Conservation (phyloP, 768 basidiomycete species). For the Lactarius hatsudake region DNA sequence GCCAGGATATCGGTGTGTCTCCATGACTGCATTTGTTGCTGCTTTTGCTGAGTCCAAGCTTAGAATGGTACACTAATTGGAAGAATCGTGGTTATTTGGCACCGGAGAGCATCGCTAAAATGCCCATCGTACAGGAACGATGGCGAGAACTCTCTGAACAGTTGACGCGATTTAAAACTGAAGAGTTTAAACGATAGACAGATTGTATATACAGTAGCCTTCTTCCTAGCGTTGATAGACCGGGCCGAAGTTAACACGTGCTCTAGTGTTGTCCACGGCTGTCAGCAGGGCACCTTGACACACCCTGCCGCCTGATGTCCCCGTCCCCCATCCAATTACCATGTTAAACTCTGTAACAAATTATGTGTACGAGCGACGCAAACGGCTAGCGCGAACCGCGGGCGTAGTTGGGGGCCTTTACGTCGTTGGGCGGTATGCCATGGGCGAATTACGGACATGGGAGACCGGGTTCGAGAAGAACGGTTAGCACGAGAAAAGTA, state of each 20-base stretch:
- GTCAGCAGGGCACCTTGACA: not conserved
- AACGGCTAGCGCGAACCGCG: constrained; percentile 46
- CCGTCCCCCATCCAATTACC: not conserved
- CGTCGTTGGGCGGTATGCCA: constrained; percentile 56
- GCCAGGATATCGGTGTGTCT: constrained; percentile 75
- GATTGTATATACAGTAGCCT: not conserved
- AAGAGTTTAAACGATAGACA: constrained; percentile 36
- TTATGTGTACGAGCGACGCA: constrained; percentile 50
- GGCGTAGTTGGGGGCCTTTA: constrained; percentile 62
- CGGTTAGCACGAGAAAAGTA: constrained; percentile 66
- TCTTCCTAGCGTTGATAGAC: not conserved
- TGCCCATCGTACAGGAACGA: constrained; percentile 66
- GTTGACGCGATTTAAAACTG: constrained; percentile 50
- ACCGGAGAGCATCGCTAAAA: constrained; percentile 49
- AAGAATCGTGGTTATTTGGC: constrained; percentile 76
- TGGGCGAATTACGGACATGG: constrained; percentile 63
- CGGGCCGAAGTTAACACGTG: constrained; percentile 10
- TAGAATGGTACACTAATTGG: constrained; percentile 78
- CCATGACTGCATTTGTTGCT: constrained; percentile 2
- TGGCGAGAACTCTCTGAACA: constrained; percentile 65
- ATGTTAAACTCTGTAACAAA: constrained; percentile 47
- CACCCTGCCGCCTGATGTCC: constrained; percentile 13
- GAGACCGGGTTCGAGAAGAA: constrained; percentile 58
- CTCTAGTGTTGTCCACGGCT: not conserved
- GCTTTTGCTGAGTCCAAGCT: not conserved